These are phyloP conservation scores for Rhexocercosporidium sp. DNA, from an alignment of 2,329 filamentous ascomycete genomes.

Conservation along the genomic window DNA sequence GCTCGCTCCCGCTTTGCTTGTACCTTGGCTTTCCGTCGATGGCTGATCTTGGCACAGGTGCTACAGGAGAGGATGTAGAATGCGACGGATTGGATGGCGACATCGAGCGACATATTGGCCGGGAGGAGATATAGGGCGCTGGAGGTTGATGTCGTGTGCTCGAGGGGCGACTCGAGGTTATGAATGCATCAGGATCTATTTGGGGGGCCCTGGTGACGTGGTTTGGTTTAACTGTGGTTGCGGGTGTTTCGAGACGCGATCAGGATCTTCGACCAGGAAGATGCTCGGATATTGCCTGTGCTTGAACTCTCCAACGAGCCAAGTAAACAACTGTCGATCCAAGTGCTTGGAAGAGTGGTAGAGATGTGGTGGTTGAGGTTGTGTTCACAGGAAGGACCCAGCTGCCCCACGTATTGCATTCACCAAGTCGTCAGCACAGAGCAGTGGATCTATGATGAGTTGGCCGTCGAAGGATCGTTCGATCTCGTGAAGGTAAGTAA, in stretches of 20 bases:
- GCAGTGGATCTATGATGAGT: not conserved
- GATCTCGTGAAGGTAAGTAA: not conserved
- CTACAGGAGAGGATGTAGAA: conserved; percentile 81
- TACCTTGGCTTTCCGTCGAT: conserved; percentile 72
- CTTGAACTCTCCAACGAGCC: conserved; percentile 2
- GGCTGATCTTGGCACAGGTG: conserved; percentile 74
- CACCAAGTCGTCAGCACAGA: not conserved
- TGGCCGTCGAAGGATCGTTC: not conserved
- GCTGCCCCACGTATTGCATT: not conserved
- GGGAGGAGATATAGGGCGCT: conserved; percentile 5
- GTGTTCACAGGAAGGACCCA: conserved; percentile 1
- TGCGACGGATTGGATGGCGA: conserved; percentile 74
- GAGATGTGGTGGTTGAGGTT: not conserved
- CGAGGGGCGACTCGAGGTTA: conserved; percentile 19
- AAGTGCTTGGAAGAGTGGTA: conserved; percentile 6
- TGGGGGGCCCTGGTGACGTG: not conserved
- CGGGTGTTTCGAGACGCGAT: conserved; percentile 30
- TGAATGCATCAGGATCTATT: conserved; percentile 32
- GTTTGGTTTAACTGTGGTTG: conserved; percentile 15
- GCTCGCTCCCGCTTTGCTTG: conserved; percentile 71
- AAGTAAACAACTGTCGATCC: conserved; percentile 3
- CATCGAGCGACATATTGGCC: conserved; percentile 55
- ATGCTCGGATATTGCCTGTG: not conserved
- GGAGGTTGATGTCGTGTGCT: conserved; percentile 20
- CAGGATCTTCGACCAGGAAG: conserved; percentile 21